Base-by-base conservation (phyloP, 2,329 filamentous ascomycete genomes). In the Blastomyces silverae region DNA sequence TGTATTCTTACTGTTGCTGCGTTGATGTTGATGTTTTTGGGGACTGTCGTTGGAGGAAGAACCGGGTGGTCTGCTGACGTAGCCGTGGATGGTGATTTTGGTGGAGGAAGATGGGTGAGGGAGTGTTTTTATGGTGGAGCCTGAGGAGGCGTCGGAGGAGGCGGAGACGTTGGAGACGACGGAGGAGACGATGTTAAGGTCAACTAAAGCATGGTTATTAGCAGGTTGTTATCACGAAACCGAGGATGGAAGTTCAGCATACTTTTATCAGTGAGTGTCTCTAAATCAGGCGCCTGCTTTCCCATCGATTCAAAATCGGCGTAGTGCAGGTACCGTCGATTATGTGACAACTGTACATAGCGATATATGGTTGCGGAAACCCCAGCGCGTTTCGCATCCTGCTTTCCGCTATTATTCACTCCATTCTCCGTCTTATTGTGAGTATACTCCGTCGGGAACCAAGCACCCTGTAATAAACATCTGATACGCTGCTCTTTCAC, bases 401-500 rank as follows among this genome's bases (percentile, higher is more conserved):
- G 76, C 72, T 76, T 78, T 20, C 42, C 59, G 66, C 73, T 79
- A 67, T 73, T 78, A 67, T 73, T 78, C 67, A 73, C 74, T 62
- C 76, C 81, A 71, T 70, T 78, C 69, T 81, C 84, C 73, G 73
- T 77, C 72, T 75, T 79, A 69, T 78, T 83, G 76, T 76, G 83
- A 78, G 74, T 79, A 50, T 61, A 50, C 7, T 70, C 68, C 58
- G 79, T 78, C 3, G 85, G 82, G 69, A 97, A 99, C 94, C 94
- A 99, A 11, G 89, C 87, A 7, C 94, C 94, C 69, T 91, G 85
- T 3, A 97, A 83, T 50, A 99, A 81, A 73, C 92, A 97, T 63
- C 94, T 85, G 67, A 97, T 90, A 48, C 94, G 87, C 76, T 99
- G 94, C 78, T 99, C 94, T 77, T 96, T 97, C 77, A 97, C 90